Percentiles rank a stretch among this genome's conserved stretches.
Evolutionary conservation across 1,284 basidiomycete genomes (phyloP).

Genomic region (Amylostereum chailletii): DNA sequence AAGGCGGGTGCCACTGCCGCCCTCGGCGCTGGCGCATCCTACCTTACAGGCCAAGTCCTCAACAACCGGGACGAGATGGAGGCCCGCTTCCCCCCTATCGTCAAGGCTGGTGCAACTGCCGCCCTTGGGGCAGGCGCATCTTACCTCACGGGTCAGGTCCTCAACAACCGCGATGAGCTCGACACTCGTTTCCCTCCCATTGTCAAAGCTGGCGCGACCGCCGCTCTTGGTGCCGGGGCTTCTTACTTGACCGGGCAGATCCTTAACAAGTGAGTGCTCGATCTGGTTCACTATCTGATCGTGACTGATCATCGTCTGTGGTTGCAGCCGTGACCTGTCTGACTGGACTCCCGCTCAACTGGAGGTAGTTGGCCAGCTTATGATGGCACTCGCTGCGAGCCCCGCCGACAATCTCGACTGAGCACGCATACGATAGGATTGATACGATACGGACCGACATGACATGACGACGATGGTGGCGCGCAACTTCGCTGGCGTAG

Average conservation of each 20-base stretch:
- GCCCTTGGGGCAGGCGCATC: neutral
- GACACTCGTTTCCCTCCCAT: neutral
- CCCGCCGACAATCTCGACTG: too few relatives aligned
- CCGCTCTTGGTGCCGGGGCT: neutral
- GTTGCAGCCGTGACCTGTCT: neutral
- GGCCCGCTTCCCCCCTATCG: neutral
- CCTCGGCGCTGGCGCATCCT: neutral
- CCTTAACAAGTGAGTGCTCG: neutral
- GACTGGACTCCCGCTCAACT: too few relatives aligned
- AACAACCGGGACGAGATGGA: neutral
- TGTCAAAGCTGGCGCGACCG: neutral
- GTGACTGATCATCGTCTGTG: neutral
- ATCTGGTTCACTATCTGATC: neutral
- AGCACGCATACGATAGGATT: too few relatives aligned
- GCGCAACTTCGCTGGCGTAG: too few relatives aligned
- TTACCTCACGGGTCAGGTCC: neutral
- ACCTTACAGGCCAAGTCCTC: neutral
- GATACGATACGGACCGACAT: too few relatives aligned
- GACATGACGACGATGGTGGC: too few relatives aligned
- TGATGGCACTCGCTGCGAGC: too few relatives aligned
- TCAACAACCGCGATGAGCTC: neutral
- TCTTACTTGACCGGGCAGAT: neutral
- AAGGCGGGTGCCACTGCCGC: neutral
- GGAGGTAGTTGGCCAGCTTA: too few relatives aligned
- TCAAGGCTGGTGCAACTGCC: neutral